These are phyloP conservation scores for Coprinopsis marcescibilis DNA, from an alignment of 768 basidiomycete genomes.

Conservation along the genomic window DNA sequence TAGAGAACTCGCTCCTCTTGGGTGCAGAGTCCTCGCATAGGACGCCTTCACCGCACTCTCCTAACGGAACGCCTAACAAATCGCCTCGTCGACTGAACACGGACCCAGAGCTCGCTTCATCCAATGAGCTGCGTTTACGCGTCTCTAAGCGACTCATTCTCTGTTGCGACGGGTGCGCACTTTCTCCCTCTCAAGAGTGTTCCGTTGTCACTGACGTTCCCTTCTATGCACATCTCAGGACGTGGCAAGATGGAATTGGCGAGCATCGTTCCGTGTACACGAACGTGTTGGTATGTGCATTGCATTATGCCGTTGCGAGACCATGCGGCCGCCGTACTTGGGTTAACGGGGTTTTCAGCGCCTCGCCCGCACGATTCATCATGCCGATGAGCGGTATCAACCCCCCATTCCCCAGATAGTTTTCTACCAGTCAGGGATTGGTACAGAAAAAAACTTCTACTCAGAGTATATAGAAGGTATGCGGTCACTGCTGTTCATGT, in stretches of 20 bases:
- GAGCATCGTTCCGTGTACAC: conserved; percentile 44
- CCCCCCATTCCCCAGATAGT: conserved; percentile 52
- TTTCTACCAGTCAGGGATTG: conserved; percentile 60
- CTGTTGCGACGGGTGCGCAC: conserved; percentile 70
- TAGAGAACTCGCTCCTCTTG: conserved; percentile 5
- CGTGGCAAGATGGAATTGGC: conserved; percentile 65
- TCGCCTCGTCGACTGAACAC: conserved; percentile 29
- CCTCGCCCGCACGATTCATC: conserved; percentile 46
- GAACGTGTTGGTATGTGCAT: conserved; percentile 47
- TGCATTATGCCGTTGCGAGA: background rate
- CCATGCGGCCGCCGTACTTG: background rate
- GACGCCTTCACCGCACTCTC: background rate
- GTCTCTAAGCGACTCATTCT: conserved; percentile 58
- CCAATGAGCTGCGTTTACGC: conserved; percentile 13
- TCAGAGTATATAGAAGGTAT: conserved; percentile 57
- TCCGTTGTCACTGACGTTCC: conserved; percentile 4
- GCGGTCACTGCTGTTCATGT: conserved; percentile 6
- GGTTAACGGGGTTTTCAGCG: too few species aligned
- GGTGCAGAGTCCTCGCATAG: background rate
- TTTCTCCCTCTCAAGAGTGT: background rate
- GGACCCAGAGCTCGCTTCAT: conserved; percentile 21
- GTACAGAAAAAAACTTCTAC: conserved; percentile 50
- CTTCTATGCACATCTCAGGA: too few species aligned
- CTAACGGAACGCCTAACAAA: conserved; percentile 18
- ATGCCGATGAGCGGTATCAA: conserved; percentile 36